These are phyloP conservation scores for Abrus pulchellus DNA, from an alignment of 306 rosid species.

Conservation along the genomic window DNA sequence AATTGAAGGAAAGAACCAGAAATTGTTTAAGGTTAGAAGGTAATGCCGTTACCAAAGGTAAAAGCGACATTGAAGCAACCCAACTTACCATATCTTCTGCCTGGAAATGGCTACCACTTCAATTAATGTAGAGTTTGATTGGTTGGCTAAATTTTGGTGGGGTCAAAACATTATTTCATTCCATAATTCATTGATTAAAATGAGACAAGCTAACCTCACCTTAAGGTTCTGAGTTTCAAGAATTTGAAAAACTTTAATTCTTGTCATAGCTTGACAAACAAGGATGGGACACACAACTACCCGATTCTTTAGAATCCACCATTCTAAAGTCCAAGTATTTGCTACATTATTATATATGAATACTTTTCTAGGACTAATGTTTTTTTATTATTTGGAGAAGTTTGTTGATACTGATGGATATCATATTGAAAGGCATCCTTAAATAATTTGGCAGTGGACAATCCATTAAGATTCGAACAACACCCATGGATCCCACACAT, in stretches of 20 bases:
- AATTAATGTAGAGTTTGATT: neutral
- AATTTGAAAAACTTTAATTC: conserved; percentile 26
- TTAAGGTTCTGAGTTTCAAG: neutral
- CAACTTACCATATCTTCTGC: neutral
- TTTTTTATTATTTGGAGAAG: conserved; percentile 21
- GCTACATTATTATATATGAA: neutral
- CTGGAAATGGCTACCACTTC: neutral
- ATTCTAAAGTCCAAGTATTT: conserved; percentile 18
- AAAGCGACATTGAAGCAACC: neutral
- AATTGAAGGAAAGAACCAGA: neutral
- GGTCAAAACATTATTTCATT: conserved; percentile 26
- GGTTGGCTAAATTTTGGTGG: conserved; percentile 35
- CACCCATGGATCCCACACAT: conserved; percentile 26
- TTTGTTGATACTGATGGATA: neutral
- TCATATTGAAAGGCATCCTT: neutral
- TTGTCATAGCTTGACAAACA: conserved; percentile 36
- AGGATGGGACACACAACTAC: conserved; percentile 28
- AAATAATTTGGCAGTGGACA: conserved; percentile 4
- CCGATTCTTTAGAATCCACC: conserved; percentile 30
- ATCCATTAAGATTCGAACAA: conserved; percentile 1
- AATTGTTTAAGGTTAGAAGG: conserved; percentile 14
- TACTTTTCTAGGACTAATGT: neutral
- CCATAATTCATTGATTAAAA: conserved; percentile 30
- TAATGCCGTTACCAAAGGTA: neutral
- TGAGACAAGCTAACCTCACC: conserved; percentile 3